Evolutionary conservation across 306 rosid species (phyloP), one percentile per base, ranked within the genome.

Genomic region (Sphenostylis stenocarpa): DNA sequence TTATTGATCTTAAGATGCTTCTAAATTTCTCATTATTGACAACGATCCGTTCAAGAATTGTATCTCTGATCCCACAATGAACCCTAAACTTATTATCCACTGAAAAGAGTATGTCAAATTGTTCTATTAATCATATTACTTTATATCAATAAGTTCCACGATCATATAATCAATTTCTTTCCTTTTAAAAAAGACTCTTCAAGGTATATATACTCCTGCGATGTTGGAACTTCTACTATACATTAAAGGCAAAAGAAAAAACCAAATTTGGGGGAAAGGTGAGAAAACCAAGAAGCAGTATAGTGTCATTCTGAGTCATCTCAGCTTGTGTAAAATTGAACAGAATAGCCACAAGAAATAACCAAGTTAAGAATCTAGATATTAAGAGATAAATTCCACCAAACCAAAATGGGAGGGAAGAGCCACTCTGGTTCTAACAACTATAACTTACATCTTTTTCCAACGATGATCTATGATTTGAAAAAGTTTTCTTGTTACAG

Each of bases 381-480:
- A 34, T 31, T 44, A 26, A 33, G 6, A 17, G 44, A 62, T 26
- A 26, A 26, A 57, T 60, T 29, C 43, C 41, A 16, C 41, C 41
- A 29, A 60, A 60, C 67, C 13, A 34, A 26, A 57, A 57, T 13
- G 38, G 4, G 64, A 24, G 64, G 10, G 29, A 23, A 57, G 64
- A 57, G 9, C 7, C 53, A 58, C 39, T 39, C 75, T 49, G 73
- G 53, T 48, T 33, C 80, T 49, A 78, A 16, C 34, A 49, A 63
- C 44, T 53, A 61, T 33, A 21, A 67, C 67, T 62, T 33, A 62
- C 68, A 34, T 62, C 68, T 34, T 62, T 62, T 34, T 62, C 68
- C 45, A 62, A 17, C 24, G 68, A 62, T 34, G 68, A 43, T 62
- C 68, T 62, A 62, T 34, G 68, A 33, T 12, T 62, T 62, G 68